Conservation (phyloP, 129 eudicot species). For the Arctium minus region DNA sequence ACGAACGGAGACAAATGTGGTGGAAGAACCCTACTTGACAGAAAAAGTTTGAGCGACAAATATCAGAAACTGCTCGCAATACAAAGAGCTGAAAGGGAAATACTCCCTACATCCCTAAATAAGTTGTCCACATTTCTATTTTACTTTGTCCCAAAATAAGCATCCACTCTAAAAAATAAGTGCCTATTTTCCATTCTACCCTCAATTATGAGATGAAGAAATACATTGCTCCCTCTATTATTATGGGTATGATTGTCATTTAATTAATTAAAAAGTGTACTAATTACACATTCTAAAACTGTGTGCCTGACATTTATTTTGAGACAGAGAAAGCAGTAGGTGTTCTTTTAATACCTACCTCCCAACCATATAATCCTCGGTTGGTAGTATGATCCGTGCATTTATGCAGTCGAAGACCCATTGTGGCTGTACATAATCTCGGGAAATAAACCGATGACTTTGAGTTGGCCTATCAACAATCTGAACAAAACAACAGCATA, state of each 20-base stretch:
- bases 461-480: conserved; percentile 88
- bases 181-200: not conserved
- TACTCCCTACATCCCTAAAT: too few species aligned
- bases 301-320: too few species aligned
- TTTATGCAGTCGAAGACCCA: conserved; percentile 86
- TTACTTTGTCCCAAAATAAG: too few species aligned
- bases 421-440: conserved; percentile 90
- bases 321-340: not conserved
- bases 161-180: too few species aligned
- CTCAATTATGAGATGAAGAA: not conserved
- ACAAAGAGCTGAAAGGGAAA: too few species aligned
- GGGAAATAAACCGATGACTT: conserved; percentile 59
- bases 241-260: not conserved
- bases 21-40: conserved; percentile 58
- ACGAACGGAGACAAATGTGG: conserved; percentile 96
- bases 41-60: not conserved
- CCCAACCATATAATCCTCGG: conserved; percentile 78
- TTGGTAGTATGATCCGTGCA: conserved; percentile 67
- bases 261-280: not conserved
- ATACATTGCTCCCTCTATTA: not conserved
- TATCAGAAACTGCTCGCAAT: not conserved
- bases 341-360: conserved; percentile 35
- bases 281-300: not conserved
- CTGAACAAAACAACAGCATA: conserved; percentile 22
- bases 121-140: too few species aligned